These are phyloP conservation scores for Ogataea parapolymorpha DNA, from an alignment of 805 yeast species.

Conservation along the genomic window DNA sequence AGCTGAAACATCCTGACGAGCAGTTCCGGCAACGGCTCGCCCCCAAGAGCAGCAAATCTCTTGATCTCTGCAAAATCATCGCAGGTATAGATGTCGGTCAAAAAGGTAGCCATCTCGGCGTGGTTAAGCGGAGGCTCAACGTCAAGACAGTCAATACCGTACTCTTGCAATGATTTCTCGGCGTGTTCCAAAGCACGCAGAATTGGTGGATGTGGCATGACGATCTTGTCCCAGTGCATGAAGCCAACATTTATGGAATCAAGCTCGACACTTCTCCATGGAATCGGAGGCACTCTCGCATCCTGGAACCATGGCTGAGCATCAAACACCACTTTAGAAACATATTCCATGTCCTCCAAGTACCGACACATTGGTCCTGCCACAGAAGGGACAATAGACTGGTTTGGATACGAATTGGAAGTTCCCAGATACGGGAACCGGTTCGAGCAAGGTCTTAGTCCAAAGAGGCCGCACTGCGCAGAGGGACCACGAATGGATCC, in stretches of 20 bases:
- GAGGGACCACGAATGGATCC: constrained; percentile 38
- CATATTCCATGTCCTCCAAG: constrained; percentile 34
- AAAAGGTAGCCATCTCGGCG: constrained; percentile 24
- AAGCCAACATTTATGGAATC: constrained; percentile 43
- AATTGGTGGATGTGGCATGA: constrained; percentile 56
- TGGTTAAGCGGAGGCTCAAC: constrained; percentile 35
- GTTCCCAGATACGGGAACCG: constrained; percentile 34
- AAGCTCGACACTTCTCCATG: constrained; percentile 38
- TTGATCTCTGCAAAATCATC: constrained; percentile 29
- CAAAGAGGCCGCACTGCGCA: constrained; percentile 33
- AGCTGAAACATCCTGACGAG: constrained; percentile 18
- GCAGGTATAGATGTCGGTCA: constrained; percentile 23
- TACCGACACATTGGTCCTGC: constrained; percentile 35
- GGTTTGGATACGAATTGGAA: constrained; percentile 33
- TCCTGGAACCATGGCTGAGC: constrained; percentile 47
- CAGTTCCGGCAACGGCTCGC: constrained; percentile 29
- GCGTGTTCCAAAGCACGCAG: constrained; percentile 39
- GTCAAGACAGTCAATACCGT: constrained; percentile 43
- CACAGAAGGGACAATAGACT: constrained; percentile 33
- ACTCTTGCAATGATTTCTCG: constrained; percentile 23
- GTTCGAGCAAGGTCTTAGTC: constrained; percentile 33
- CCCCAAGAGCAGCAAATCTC: constrained; percentile 24
- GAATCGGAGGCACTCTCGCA: constrained; percentile 47
- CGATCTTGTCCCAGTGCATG: constrained; percentile 40
- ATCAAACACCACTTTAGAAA: constrained; percentile 37